Percentiles rank a stretch among this genome's conserved stretches.
Conservation (phyloP, 2,329 filamentous ascomycete genomes). For the Ceratocystis diversiconidia region DNA sequence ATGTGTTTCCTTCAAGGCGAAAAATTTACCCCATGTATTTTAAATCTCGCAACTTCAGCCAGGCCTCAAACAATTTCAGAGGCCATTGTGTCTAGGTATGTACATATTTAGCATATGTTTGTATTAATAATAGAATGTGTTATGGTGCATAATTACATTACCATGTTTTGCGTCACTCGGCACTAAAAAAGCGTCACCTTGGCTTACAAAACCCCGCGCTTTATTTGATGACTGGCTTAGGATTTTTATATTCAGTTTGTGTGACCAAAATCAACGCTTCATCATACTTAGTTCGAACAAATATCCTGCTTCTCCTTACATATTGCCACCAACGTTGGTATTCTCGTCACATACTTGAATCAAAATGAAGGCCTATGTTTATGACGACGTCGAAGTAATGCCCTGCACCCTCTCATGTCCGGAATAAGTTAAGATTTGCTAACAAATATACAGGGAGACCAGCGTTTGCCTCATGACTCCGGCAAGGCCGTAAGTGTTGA, state of each 20-base stretch:
- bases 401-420: neutral
- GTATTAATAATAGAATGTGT: no score
- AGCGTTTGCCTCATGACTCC: constrained; percentile 80
- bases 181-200: constrained; percentile 7
- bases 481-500: constrained; percentile 50
- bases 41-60: no score
- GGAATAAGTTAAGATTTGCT: constrained; percentile 14
- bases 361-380: constrained; percentile 44
- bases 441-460: constrained; percentile 56
- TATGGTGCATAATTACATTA: neutral
- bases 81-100: no score
- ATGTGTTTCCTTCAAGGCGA: no score
- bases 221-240: neutral
- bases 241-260: neutral
- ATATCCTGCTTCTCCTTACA: neutral
- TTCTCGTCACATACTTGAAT: neutral
- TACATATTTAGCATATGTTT: no score
- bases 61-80: no score
- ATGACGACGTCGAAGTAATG: constrained; percentile 40
- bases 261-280: neutral
- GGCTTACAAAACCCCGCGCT: constrained; percentile 1
- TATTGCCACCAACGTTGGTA: neutral
- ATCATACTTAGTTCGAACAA: neutral
- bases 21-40: no score
- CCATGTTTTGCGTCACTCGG: constrained; percentile 9